Percentiles rank a stretch among this genome's conserved stretches.
Conservation (phyloP, 2,329 filamentous ascomycete genomes). For the Pleurostoma richardsiae region DNA sequence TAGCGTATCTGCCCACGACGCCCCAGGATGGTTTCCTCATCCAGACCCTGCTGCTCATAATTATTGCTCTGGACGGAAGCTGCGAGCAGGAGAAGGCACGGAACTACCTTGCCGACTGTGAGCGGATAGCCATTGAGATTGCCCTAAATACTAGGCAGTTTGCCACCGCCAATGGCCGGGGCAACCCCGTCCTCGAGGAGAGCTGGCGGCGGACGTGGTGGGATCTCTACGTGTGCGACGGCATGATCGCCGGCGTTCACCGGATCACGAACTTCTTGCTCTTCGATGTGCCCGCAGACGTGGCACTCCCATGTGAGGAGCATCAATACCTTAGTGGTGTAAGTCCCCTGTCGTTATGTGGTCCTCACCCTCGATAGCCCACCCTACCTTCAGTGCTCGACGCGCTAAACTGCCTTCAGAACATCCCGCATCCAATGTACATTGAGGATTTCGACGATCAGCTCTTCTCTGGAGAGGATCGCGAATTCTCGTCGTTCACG, state of each 20-base stretch:
- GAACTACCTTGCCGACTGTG: conserved; percentile 61
- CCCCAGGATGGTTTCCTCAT: conserved; percentile 59
- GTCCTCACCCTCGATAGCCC: background rate
- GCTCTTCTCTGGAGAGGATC: conserved; percentile 66
- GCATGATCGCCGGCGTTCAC: conserved; percentile 77
- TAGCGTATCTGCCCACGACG: conserved; percentile 40
- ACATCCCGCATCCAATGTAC: conserved; percentile 53
- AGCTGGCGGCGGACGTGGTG: conserved; percentile 89
- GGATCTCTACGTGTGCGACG: conserved; percentile 76
- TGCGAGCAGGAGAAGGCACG: conserved; percentile 66
- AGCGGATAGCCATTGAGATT: conserved; percentile 69
- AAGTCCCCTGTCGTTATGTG: conserved; percentile 20
- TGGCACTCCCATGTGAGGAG: conserved; percentile 78
- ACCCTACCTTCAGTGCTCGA: background rate
- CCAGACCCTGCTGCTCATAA: conserved; percentile 71
- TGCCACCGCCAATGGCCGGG: conserved; percentile 57
- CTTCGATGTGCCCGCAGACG: conserved; percentile 61
- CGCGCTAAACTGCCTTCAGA: conserved; percentile 27
- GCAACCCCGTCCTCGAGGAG: conserved; percentile 68
- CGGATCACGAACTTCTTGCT: conserved; percentile 66
- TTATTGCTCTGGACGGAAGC: conserved; percentile 73
- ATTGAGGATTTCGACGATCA: conserved; percentile 72
- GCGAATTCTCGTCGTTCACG: conserved; percentile 75
- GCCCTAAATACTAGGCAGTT: conserved; percentile 69
- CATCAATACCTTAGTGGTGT: conserved; percentile 60